Evolutionary conservation across 2,329 filamentous ascomycete genomes (phyloP), one percentile per base, ranked within the genome.

Genomic region (Penicillium sp.): DNA sequence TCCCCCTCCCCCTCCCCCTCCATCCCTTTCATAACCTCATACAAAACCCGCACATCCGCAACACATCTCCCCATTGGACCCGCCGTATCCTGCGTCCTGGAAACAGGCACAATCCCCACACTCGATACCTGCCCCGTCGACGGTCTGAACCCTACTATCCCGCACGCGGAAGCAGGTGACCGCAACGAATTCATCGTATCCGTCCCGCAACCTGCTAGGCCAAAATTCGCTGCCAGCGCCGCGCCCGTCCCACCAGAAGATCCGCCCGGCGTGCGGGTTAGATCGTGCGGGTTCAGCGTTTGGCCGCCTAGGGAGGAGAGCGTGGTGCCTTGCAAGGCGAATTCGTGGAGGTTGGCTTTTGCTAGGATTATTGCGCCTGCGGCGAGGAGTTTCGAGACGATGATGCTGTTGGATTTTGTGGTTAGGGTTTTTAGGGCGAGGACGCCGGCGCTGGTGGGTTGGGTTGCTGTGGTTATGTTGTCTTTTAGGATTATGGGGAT

Each of bases 201-300:
- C 1, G 78, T 81, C 2, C 81, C 81, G 9, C 78, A 79, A 0
- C 78, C 81, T 2, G 82, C 72, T 0, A 86, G 72, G 1, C 78
- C 79, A 48, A 86, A 76, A 18, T 76, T 80, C 2, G 77, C 71
- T 12, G 78, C 81, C 25, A 86, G 70, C 0, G 80, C 81, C 0
- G 80, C 81, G 0, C 80, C 82, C 0, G 80, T 82, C 0, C 83
- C 83, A 10, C 82, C 82, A 27, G 80, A 83, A 37, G 78, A 82
- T 1, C 83, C 83, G 3, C 83, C 83, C 0, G 83, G 82, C 0
- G 83, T 86, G n/a, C 86, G 77, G 0, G 74, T 75, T 1, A 71
- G 64, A 62, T 88, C 83, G 56, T 89, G 88, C 0, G 83, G 82
- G 62, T 86, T 86, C 52, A 80, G 63, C 0, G 82, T 84, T 64